A percentile compares a stretch with the other conserved stretches of the same genome.
Evolutionary conservation across 2,329 filamentous ascomycete species (phyloP).

Genomic region (Trichoderma hamatum): DNA sequence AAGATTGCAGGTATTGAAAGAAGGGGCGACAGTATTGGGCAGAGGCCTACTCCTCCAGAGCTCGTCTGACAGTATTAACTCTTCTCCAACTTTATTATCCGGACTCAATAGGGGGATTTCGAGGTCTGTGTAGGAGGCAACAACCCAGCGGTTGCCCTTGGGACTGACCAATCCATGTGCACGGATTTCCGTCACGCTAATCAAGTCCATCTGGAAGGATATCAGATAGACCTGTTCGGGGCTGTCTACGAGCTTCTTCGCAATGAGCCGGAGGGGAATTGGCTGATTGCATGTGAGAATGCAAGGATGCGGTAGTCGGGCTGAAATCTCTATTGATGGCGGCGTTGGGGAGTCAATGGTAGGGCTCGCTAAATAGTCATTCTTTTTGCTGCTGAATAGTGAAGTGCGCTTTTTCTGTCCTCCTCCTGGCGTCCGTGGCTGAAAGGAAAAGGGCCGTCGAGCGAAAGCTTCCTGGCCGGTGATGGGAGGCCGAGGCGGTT

Average conservation of each 20-base stretch:
- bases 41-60: conserved; percentile 74
- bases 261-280: conserved; percentile 76
- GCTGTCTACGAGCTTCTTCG: conserved; percentile 73
- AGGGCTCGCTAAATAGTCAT: conserved; percentile 35
- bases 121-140: conserved; percentile 73
- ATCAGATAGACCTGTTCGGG: conserved; percentile 73
- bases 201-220: conserved; percentile 78
- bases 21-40: conserved; percentile 84
- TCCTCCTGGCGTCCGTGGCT: conserved; percentile 45
- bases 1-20: conserved; percentile 88
- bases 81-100: conserved; percentile 62
- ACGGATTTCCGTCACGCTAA: conserved; percentile 77
- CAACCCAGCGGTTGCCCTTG: conserved; percentile 74
- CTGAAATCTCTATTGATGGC: conserved; percentile 75
- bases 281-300: conserved; percentile 89
- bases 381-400: conserved; percentile 55
- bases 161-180: conserved; percentile 73
- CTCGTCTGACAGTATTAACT: conserved; percentile 68
- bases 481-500: conserved; percentile 72
- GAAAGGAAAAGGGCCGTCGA: conserved; percentile 66
- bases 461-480: conserved; percentile 82
- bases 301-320: conserved; percentile 81
- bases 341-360: conserved; percentile 40
- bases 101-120: conserved; percentile 63
- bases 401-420: conserved; percentile 58